Percentiles rank a stretch among this genome's conserved stretches.
phyloP scores from a whole-genome alignment of 2,329 filamentous ascomycete species.

The Penicillium sp. region DNA sequence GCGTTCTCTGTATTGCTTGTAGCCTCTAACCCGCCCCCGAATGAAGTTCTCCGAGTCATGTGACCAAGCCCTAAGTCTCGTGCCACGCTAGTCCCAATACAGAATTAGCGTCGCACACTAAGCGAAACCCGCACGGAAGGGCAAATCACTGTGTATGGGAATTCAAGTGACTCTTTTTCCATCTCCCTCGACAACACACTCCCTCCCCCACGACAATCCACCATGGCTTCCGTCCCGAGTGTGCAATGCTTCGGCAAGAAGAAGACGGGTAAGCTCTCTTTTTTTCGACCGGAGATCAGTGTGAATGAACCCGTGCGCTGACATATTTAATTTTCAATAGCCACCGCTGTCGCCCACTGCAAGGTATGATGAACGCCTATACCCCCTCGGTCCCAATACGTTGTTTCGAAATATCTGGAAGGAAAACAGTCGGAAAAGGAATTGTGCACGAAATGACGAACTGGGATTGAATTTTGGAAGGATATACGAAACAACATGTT shows the following conservation, averaged over 20 bases:
- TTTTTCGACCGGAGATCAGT: slow-evolving; percentile 5
- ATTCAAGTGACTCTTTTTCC: slow-evolving; percentile 30
- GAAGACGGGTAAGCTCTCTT: slow-evolving; percentile 62
- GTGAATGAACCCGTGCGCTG: slow-evolving; percentile 27
- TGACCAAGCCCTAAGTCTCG: slow-evolving; percentile 33
- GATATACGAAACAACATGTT: slow-evolving; percentile 13
- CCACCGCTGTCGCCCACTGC: slow-evolving; percentile 87
- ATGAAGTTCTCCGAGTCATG: slow-evolving; percentile 25
- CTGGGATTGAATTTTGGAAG: slow-evolving; percentile 12
- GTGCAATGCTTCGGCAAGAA: slow-evolving; percentile 99
- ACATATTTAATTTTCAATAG: slow-evolving; percentile 47
- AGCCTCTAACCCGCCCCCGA: slow-evolving; percentile 5
- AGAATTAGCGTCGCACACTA: slow-evolving; percentile 36
- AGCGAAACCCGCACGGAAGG: slow-evolving; percentile 46
- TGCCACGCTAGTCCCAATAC: slow-evolving; percentile 23
- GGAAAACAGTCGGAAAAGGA: slow-evolving; percentile 9
- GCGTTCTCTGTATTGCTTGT: slow-evolving; percentile 5
- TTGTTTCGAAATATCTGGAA: slow-evolving; percentile 18
- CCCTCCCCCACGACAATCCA: slow-evolving; percentile 49
- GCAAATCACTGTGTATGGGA: slow-evolving; percentile 32
- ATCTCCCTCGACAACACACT: slow-evolving; percentile 43
- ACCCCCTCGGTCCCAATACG: slow-evolving; percentile 18
- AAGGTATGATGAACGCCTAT: slow-evolving; percentile 60
- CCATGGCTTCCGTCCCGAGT: slow-evolving; percentile 75
- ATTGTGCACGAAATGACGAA: slow-evolving; percentile 10